phyloP scores from a whole-genome alignment of 371 early-diverging fungal species.

The Rozella allomycis region DNA sequence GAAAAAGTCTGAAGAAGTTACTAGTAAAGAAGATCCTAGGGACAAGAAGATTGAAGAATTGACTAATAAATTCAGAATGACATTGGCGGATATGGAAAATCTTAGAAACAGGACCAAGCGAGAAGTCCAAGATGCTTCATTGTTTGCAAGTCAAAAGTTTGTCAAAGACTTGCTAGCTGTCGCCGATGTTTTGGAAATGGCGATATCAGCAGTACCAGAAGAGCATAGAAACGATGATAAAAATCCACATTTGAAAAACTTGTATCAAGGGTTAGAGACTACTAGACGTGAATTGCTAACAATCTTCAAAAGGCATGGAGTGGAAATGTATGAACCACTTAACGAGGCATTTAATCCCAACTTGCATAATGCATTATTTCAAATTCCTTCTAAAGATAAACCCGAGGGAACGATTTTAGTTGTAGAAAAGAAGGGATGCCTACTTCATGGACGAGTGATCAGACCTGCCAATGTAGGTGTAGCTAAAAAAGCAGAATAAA shows the following conservation, averaged over 20 bases:
- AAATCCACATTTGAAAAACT: constrained; percentile 37
- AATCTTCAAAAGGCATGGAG: constrained; percentile 70
- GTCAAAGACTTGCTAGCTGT: constrained; percentile 87
- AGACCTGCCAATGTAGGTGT: constrained; percentile 95
- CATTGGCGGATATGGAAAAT: constrained; percentile 91
- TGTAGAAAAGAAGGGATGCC: constrained; percentile 78
- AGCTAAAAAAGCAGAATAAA: too few relatives aligned
- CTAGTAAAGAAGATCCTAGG: too few relatives aligned
- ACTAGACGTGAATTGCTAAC: constrained; percentile 63
- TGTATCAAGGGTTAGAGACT: constrained; percentile 72
- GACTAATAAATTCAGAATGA: too few relatives aligned
- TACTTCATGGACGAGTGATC: constrained; percentile 67
- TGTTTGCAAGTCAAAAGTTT: constrained; percentile 82
- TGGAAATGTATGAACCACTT: constrained; percentile 53
- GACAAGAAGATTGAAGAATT: too few relatives aligned
- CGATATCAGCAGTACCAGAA: constrained; percentile 47
- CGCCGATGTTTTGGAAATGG: constrained; percentile 72
- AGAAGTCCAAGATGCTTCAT: constrained; percentile 55
- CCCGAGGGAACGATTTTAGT: constrained; percentile 64
- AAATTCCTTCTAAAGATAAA: constrained; percentile 63
- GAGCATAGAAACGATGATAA: constrained; percentile 13
- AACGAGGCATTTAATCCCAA: constrained; percentile 83
- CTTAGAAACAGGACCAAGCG: constrained; percentile 63
- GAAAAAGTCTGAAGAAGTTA: too few relatives aligned
- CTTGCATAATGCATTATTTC: constrained; percentile 80